These are phyloP conservation scores for Candida mesenterica DNA, from an alignment of 1,139 yeast genomes.

Conservation along the genomic window DNA sequence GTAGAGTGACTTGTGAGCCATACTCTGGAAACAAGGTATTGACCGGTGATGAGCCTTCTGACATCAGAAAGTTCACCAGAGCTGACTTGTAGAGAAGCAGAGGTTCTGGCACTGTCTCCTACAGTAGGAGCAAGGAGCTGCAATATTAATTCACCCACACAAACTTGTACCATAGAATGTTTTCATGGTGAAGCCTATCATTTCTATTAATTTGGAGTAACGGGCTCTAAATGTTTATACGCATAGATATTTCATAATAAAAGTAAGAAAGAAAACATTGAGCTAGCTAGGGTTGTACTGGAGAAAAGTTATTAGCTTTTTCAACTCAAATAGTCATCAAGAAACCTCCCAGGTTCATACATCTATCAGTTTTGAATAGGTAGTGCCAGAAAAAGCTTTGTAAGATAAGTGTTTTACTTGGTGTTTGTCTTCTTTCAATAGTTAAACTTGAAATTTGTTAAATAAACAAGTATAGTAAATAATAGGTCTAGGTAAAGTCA, in stretches of 20 bases:
- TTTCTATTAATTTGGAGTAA: constrained; percentile 2
- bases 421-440: too few species aligned
- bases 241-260: neutral
- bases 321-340: too few species aligned
- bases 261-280: constrained; percentile 1
- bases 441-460: too few species aligned
- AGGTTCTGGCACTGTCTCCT: neutral
- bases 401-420: too few species aligned
- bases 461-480: too few species aligned
- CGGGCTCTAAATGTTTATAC: neutral
- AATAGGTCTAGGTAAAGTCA: too few species aligned
- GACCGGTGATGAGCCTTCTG: constrained; percentile 59
- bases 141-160: constrained; percentile 1
- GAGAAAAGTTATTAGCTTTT: too few species aligned
- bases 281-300: too few species aligned
- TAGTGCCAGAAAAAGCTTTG: too few species aligned
- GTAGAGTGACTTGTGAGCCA: constrained; percentile 77
- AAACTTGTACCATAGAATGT: constrained; percentile 2
- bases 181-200: constrained; percentile 2
- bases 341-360: too few species aligned
- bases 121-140: neutral
- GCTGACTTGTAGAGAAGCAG: constrained; percentile 33
- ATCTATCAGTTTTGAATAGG: too few species aligned
- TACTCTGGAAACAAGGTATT: constrained; percentile 67
- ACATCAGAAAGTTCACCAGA: constrained; percentile 63